Evolutionary conservation across 352 stramenopile species (phyloP).

Genomic region (Pythium pyrilobum): DNA sequence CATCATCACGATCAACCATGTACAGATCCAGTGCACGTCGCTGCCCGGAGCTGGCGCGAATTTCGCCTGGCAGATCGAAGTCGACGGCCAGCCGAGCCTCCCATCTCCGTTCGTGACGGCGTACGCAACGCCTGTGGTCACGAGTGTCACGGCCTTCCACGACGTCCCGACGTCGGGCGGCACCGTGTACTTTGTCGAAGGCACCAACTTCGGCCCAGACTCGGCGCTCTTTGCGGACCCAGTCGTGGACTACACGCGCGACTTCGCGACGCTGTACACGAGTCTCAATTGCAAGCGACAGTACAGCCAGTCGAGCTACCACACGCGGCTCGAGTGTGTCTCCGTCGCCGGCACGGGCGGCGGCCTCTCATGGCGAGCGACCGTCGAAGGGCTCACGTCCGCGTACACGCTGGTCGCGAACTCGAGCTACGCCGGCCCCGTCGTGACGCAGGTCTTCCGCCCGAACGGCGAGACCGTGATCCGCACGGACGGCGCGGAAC

Average conservation of each 20-base stretch:
- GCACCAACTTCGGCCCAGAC: slow-evolving; percentile 46
- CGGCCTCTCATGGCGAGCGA: slow-evolving; percentile 37
- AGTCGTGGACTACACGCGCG: slow-evolving; percentile 44
- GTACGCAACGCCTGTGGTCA: slow-evolving; percentile 34
- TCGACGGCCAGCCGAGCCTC: slow-evolving; percentile 30
- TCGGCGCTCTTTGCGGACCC: slow-evolving; percentile 37
- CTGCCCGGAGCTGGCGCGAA: slow-evolving; percentile 26
- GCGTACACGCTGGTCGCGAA: slow-evolving; percentile 23
- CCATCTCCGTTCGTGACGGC: slow-evolving; percentile 7
- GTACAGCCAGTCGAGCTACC: slow-evolving; percentile 30
- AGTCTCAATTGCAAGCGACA: slow-evolving; percentile 50
- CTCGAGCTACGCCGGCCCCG: slow-evolving; percentile 48
- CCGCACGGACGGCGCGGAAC: slow-evolving; percentile 39
- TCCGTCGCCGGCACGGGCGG: slow-evolving; percentile 40
- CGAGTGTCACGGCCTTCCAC: slow-evolving; percentile 34
- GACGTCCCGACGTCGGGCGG: slow-evolving; percentile 39
- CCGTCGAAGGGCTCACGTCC: slow-evolving; percentile 33
- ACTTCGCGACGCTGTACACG: slow-evolving; percentile 24
- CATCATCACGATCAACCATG: slow-evolving; percentile 34
- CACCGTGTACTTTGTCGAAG: slow-evolving; percentile 42
- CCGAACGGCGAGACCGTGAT: slow-evolving; percentile 39
- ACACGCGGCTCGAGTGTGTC: slow-evolving; percentile 48
- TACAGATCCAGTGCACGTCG: slow-evolving; percentile 31
- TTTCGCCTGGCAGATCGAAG: slow-evolving; percentile 34
- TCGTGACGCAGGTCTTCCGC: slow-evolving; percentile 50